phyloP scores from a whole-genome alignment of 2,329 filamentous ascomycete genomes.

The Xylaria sp. region DNA sequence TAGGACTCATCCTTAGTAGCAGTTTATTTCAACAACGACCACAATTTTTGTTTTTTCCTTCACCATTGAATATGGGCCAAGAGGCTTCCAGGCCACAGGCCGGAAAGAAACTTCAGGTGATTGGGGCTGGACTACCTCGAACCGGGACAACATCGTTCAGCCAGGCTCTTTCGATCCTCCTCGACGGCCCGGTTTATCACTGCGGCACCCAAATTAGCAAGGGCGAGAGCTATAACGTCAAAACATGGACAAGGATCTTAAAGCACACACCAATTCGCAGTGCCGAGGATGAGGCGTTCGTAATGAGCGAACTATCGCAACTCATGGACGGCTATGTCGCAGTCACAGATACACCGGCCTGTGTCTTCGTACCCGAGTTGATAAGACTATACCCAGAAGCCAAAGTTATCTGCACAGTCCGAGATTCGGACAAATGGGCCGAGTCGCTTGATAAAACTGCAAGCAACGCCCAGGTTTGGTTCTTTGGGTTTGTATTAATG shows the following conservation, averaged over 20 bases:
- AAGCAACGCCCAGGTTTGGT: slow-evolving; percentile 30
- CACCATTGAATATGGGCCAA: slow-evolving; percentile 31
- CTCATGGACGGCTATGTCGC: slow-evolving; percentile 38
- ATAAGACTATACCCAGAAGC: slow-evolving; percentile 39
- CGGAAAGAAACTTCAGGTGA: slow-evolving; percentile 33
- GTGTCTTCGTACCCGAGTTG: slow-evolving; percentile 38
- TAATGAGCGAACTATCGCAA: slow-evolving; percentile 22
- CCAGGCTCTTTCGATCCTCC: slow-evolving; percentile 34
- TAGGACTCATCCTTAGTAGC: neutral
- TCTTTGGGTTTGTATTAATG: slow-evolving; percentile 26
- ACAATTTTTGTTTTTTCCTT: neutral
- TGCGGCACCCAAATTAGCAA: slow-evolving; percentile 34
- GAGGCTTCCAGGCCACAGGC: slow-evolving; percentile 33
- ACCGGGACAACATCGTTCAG: slow-evolving; percentile 37
- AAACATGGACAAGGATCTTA: slow-evolving; percentile 32
- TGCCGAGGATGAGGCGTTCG: slow-evolving; percentile 25
- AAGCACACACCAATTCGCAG: slow-evolving; percentile 26
- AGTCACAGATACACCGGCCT: slow-evolving; percentile 36
- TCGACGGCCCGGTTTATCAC: slow-evolving; percentile 35
- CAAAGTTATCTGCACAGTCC: slow-evolving; percentile 39
- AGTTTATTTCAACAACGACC: neutral
- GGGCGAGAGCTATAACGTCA: slow-evolving; percentile 29
- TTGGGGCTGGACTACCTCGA: slow-evolving; percentile 35
- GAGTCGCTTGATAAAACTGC: slow-evolving; percentile 33
- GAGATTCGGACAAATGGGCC: slow-evolving; percentile 38